Percentiles rank a stretch among this genome's conserved stretches.
These are phyloP conservation scores for Chlorella ohadii DNA, from an alignment of 139 green algal species.

Conservation along the genomic window DNA sequence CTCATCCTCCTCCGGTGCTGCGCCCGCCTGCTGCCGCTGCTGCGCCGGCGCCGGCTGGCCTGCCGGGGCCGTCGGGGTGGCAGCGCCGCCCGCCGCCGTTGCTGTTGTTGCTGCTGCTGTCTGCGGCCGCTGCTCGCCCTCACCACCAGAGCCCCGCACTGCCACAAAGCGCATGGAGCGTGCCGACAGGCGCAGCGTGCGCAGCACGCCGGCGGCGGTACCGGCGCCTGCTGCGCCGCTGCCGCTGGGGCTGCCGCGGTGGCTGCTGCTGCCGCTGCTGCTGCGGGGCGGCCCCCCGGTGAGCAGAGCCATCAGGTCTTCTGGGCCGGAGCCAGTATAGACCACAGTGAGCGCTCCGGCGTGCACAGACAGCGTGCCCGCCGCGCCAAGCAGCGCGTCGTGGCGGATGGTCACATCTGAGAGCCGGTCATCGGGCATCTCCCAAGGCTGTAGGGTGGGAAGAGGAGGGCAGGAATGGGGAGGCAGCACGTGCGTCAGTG, in stretches of 20 bases:
- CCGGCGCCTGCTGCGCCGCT: neutral
- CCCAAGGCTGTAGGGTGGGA: neutral
- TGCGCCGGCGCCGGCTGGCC: neutral
- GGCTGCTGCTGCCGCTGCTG: neutral
- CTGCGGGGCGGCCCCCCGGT: neutral
- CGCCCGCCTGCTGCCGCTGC: neutral
- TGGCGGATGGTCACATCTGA: slow-evolving; percentile 3
- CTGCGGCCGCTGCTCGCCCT: too few species aligned
- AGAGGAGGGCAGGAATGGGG: neutral
- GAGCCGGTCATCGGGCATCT: slow-evolving; percentile 5
- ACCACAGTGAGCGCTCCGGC: neutral
- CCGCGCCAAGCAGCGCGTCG: slow-evolving; percentile 21
- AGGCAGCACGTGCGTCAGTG: too few species aligned
- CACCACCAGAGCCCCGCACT: neutral
- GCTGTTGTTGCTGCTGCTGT: slow-evolving; percentile 5
- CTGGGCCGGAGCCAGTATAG: neutral
- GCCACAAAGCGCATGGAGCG: slow-evolving; percentile 1
- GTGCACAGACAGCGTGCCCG: neutral
- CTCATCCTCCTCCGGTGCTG: too few species aligned
- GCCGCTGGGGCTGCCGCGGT: neutral
- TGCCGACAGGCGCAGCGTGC: slow-evolving; percentile 19
- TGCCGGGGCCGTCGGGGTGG: too few species aligned
- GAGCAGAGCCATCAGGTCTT: slow-evolving; percentile 13
- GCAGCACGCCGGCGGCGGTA: neutral
- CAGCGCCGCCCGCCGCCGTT: neutral